Percentiles rank a stretch among this genome's conserved stretches.
Evolutionary conservation across 441 rosid genomes (phyloP).

Genomic region (Sinapis alba): DNA sequence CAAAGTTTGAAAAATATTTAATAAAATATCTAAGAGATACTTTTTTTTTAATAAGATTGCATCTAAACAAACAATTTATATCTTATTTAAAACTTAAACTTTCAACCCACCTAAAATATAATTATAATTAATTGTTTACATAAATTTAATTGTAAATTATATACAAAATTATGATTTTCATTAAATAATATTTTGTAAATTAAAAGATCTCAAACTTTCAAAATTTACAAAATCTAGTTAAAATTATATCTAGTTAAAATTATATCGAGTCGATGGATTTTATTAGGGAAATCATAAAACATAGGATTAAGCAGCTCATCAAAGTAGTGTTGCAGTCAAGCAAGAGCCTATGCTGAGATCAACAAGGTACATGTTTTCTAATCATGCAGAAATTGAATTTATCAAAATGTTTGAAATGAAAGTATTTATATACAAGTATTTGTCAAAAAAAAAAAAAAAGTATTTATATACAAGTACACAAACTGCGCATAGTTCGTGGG

Average conservation of each 20-base stretch:
- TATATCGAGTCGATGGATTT: neutral
- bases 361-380: slow-evolving; percentile 14
- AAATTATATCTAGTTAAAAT: neutral
- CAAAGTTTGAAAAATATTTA: too few relatives aligned
- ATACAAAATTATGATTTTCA: too few relatives aligned
- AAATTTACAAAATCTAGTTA: neutral
- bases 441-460: too few relatives aligned
- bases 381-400: slow-evolving; percentile 33
- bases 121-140: too few relatives aligned
- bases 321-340: slow-evolving; percentile 18
- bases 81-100: too few relatives aligned
- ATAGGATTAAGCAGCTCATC: slow-evolving; percentile 17
- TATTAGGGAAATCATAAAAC: neutral
- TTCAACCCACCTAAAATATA: too few relatives aligned
- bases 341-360: slow-evolving; percentile 4
- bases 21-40: too few relatives aligned
- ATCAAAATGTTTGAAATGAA: neutral
- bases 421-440: neutral
- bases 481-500: slow-evolving; percentile 25
- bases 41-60: too few relatives aligned
- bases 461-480: neutral
- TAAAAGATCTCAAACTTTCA: neutral
- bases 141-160: too few relatives aligned
- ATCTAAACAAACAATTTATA: too few relatives aligned
- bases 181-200: too few relatives aligned